Percentiles rank a stretch among this genome's conserved stretches.
Evolutionary conservation across 768 basidiomycete genomes (phyloP).

Genomic region (Mycena galericulata): DNA sequence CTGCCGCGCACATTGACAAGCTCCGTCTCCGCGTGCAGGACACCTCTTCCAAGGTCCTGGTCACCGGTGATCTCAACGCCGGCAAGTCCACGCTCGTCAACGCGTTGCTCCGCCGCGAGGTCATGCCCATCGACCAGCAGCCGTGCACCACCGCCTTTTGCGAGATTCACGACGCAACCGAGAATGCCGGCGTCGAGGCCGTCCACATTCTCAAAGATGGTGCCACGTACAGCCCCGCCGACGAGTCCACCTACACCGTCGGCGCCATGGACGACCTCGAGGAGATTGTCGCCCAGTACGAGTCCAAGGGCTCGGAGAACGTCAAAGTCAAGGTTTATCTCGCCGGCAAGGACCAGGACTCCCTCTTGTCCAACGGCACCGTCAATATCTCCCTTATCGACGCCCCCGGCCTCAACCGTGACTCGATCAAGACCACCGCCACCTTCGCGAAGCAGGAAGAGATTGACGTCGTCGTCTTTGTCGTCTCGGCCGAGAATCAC

Average conservation of each 20-base stretch:
- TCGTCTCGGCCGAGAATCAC: constrained; percentile 98
- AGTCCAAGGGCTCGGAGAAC: constrained; percentile 65
- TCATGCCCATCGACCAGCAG: constrained; percentile 98
- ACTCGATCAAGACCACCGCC: constrained; percentile 94
- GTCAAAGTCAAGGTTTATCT: constrained; percentile 93
- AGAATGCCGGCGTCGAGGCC: constrained; percentile 85
- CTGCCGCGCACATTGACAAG: constrained; percentile 84
- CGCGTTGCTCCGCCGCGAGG: constrained; percentile 87
- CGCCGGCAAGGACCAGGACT: constrained; percentile 80
- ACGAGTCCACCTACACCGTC: constrained; percentile 83
- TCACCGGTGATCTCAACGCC: constrained; percentile 97
- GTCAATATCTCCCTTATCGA: constrained; percentile 99
- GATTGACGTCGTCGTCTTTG: constrained; percentile 98
- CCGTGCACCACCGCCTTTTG: constrained; percentile 98
- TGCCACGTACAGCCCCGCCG: constrained; percentile 71
- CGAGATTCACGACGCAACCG: constrained; percentile 92
- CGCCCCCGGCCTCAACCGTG: constrained; percentile 96
- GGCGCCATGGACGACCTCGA: constrained; percentile 79
- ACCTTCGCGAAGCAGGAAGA: constrained; percentile 96
- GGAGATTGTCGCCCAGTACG: constrained; percentile 80
- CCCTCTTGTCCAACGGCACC: constrained; percentile 93
- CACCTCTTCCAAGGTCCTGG: constrained; percentile 94
- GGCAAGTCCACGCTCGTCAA: constrained; percentile 99
- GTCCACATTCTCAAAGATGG: constrained; percentile 85
- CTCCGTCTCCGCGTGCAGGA: constrained; percentile 90